Base-by-base conservation (phyloP, 495 filamentous ascomycete species). In the Neurospora africana region DNA sequence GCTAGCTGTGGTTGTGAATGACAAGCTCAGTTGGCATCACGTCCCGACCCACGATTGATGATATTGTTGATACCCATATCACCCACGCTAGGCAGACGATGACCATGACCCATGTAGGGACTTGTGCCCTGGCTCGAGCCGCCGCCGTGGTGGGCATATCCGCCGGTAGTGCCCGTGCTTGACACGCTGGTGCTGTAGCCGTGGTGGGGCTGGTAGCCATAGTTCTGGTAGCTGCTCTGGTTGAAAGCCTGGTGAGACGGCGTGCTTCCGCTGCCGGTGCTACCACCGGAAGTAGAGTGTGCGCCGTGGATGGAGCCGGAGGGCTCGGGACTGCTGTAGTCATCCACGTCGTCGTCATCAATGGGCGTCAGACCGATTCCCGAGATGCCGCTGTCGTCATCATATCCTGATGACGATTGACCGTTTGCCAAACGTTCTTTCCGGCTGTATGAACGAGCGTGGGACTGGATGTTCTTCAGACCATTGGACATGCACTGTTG, bases 51-150 rank as follows among this genome's bases (percentile, higher is more conserved):
- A 78, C 86, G 81, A 77, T 86, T 86, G 68, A 87, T 85, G 70
- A 88, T 85, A 36, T 84, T 79, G 72, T 84, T 85, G 77, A 88
- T 88, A 37, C 85, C 85, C 84, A 87, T 87, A 77, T 88, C 84
- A 10, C 77, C 76, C 68, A 86, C 83, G 70, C 84, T 86, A 0
- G 85, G 84, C n/a, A 86, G 79, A 11, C 86, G 76, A 74, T 80
- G 79, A 65, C 80, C 80, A 68, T 84, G 81, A 27, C 76, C 78
- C 79, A 86, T 78, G 71, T 86, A 86, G 8, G 84, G 84, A 40
- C 83, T 84, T 4, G 79, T 76, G 21, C 81, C 82, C 72, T 83
- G 81, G 69, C 81, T 30, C 19, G 58, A 69, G 21, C 41, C 30
- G 23, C 41, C 30, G 23, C 75, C 38, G 11, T 67, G 71, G 58